Evolutionary conservation across 768 basidiomycete genomes (phyloP).

Genomic region (Paxillus rubicundulus): DNA sequence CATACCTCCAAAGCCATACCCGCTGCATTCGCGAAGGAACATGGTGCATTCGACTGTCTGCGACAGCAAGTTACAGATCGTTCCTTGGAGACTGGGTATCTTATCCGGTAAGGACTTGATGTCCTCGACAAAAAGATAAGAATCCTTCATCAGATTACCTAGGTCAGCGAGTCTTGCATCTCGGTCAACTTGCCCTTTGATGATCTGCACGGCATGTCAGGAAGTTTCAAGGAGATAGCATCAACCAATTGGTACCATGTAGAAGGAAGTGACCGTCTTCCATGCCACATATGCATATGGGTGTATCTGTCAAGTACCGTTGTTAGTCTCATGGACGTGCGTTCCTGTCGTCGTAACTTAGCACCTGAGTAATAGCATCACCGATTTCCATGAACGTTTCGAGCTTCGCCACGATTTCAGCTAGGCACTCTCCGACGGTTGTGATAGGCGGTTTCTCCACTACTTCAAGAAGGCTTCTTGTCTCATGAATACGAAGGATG

Average conservation of each 20-base stretch:
- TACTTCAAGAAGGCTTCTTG: background rate
- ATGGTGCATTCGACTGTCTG: slow-evolving; percentile 38
- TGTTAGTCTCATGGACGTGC: background rate
- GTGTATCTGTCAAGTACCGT: slow-evolving; percentile 14
- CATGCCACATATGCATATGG: slow-evolving; percentile 28
- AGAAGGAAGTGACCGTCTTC: slow-evolving; percentile 27
- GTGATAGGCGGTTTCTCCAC: background rate
- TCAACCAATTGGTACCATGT: slow-evolving; percentile 16
- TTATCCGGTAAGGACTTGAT: slow-evolving; percentile 27
- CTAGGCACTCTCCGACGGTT: slow-evolving; percentile 16
- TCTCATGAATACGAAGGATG: slow-evolving; percentile 19
- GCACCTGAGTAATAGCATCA: slow-evolving; percentile 23
- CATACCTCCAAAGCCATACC: slow-evolving; percentile 34
- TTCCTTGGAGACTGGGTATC: slow-evolving; percentile 27
- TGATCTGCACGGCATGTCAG: slow-evolving; percentile 21
- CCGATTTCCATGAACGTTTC: slow-evolving; percentile 25
- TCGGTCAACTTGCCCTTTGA: slow-evolving; percentile 28
- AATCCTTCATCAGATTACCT: slow-evolving; percentile 28
- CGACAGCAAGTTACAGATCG: slow-evolving; percentile 23
- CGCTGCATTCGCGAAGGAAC: slow-evolving; percentile 36
- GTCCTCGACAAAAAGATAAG: slow-evolving; percentile 32
- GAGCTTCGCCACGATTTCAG: slow-evolving; percentile 20
- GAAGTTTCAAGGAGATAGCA: background rate
- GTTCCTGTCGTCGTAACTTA: background rate
- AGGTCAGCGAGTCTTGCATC: slow-evolving; percentile 27